Evolutionary conservation across 768 basidiomycete genomes (phyloP), one percentile per base, ranked within the genome.

Genomic region (Xerocomellus amylosporus): DNA sequence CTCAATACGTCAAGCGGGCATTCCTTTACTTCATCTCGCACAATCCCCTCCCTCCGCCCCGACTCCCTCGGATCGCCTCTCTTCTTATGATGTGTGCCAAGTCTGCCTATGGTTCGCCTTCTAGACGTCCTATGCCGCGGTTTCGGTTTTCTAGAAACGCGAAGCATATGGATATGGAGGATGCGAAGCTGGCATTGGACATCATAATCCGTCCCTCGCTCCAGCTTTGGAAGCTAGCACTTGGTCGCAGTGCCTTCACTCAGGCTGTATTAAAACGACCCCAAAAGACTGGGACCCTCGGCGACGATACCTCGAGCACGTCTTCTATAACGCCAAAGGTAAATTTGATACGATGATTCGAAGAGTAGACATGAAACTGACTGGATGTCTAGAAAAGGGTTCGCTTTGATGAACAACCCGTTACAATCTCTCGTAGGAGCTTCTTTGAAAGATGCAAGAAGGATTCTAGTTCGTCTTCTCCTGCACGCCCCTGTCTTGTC

Each of bases 401-500:
- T 45, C 68, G 70, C 49, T 70, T 70, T 14, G 26, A 67, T 47
- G 63, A 65, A 14, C 59, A 49, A 13, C 70, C 68, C n/a, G 37
- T 63, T 19, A 59, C 64, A 34, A 64, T 68, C 34, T 56, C 61
- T 9, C 58, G 54, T 8, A 65, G 17, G 26, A 7, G 51, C 20
- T 61, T 68, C 42, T 58, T 70, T 5, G 60, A 51, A 8, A 56
- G 54, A 31, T 56, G 37, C 19, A 60, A 48, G 20, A 57, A 44
- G 20, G 51, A 59, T 30, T 54, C 53, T 20, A 15, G 4, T 26
- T 49, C 56, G 28, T 60, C 63, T 43, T 60, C 63, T 43, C 63
- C 59, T 46, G 37, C 51, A 26, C 70, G 70, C 1, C 64, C 70
- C n/a, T 70, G 68, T 53, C 68, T 70, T 5, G 48, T 68, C 10